Percentiles rank a stretch among this genome's conserved stretches.
Conservation (phyloP, 139 green algal genomes). For the Micractinium sp. region DNA sequence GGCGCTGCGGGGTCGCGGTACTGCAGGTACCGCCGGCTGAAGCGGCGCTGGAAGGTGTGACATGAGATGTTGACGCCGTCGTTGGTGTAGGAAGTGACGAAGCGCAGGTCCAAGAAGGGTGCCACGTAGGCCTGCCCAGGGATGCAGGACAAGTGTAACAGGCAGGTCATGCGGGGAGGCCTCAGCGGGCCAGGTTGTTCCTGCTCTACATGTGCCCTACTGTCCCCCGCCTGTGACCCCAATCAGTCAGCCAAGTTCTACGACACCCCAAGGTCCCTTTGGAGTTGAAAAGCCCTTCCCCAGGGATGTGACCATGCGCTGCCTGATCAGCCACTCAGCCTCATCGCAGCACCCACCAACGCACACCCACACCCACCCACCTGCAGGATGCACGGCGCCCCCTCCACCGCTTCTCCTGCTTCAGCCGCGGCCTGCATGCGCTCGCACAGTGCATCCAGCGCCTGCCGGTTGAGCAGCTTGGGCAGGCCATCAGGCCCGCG, state of each 20-base stretch:
- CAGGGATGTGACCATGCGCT: neutral
- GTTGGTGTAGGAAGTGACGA: constrained; percentile 66
- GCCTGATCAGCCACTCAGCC: neutral
- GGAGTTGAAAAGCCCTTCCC: too few relatives aligned
- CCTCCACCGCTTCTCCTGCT: neutral
- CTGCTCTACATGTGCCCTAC: neutral
- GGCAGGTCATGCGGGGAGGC: neutral
- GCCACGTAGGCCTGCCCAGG: constrained; percentile 15
- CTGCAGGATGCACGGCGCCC: constrained; percentile 51
- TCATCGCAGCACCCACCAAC: neutral
- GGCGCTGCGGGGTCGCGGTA: neutral
- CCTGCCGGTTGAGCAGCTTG: constrained; percentile 49
- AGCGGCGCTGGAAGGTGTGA: constrained; percentile 73
- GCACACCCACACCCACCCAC: neutral
- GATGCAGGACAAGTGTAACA: neutral
- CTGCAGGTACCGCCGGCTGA: constrained; percentile 56
- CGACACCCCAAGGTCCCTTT: too few relatives aligned
- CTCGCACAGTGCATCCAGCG: constrained; percentile 60
- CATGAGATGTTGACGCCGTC: constrained; percentile 47
- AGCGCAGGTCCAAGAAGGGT: constrained; percentile 64
- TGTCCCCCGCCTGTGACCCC: neutral
- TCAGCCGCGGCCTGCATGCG: constrained; percentile 50
- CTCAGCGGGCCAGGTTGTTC: neutral
- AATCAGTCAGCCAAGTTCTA: neutral
- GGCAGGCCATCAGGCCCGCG: constrained; percentile 47